These are phyloP conservation scores for Ophiostoma himal-ulmi DNA, from an alignment of 2,329 filamentous ascomycete species.

Conservation along the genomic window DNA sequence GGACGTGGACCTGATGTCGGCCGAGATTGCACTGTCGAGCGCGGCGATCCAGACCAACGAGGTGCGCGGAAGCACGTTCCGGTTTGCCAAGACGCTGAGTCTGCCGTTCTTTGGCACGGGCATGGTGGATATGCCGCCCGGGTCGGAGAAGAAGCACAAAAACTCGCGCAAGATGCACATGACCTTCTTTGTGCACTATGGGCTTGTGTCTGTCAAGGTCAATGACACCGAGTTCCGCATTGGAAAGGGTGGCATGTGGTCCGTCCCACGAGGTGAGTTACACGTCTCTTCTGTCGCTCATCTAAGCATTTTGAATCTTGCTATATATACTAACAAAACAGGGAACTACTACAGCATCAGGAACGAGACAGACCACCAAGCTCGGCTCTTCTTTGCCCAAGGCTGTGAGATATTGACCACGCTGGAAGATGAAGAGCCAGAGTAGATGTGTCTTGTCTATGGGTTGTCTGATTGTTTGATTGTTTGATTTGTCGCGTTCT, in stretches of 20 bases:
- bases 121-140: slow-evolving; percentile 79
- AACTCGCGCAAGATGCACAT: slow-evolving; percentile 96
- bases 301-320: background rate
- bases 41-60: slow-evolving; percentile 52
- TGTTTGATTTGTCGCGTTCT: background rate
- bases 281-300: slow-evolving; percentile 19
- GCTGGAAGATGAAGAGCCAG: slow-evolving; percentile 24
- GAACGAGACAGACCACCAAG: slow-evolving; percentile 67
- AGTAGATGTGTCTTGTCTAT: background rate
- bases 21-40: slow-evolving; percentile 52
- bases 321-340: slow-evolving; percentile 34
- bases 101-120: slow-evolving; percentile 84
- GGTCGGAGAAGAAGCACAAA: slow-evolving; percentile 79
- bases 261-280: slow-evolving; percentile 82
- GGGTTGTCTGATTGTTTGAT: background rate
- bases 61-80: slow-evolving; percentile 65
- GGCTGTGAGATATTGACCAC: slow-evolving; percentile 56
- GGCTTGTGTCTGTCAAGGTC: slow-evolving; percentile 74
- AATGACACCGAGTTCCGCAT: slow-evolving; percentile 74
- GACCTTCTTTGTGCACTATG: slow-evolving; percentile 85
- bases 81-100: slow-evolving; percentile 81
- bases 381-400: slow-evolving; percentile 87
- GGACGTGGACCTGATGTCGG: slow-evolving; percentile 47
- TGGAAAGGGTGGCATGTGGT: slow-evolving; percentile 82
- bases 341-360: slow-evolving; percentile 90